A percentile compares a stretch with the other conserved stretches of the same genome.
These are phyloP conservation scores for Aspergillus homomorphus DNA, from an alignment of 495 filamentous ascomycete species.

Conservation along the genomic window DNA sequence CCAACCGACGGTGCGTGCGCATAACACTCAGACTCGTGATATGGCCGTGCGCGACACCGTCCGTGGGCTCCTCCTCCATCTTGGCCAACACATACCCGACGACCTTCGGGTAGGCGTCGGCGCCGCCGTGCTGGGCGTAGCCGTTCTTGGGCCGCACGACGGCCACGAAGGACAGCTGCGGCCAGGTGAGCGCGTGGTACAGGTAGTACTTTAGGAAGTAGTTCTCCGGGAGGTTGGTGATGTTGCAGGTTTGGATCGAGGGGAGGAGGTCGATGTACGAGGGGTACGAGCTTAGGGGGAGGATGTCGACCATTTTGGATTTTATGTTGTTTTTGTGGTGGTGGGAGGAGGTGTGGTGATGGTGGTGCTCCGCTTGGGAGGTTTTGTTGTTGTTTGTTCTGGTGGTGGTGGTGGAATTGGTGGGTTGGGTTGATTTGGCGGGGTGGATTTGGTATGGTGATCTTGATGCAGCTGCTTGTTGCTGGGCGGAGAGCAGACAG, in stretches of 20 bases:
- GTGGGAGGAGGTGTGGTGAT: neutral
- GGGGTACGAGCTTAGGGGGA: conserved; percentile 48
- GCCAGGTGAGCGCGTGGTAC: conserved; percentile 98
- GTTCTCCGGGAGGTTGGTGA: conserved; percentile 98
- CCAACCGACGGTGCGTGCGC: conserved; percentile 87
- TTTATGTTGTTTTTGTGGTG: neutral
- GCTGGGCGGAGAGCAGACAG: too few relatives aligned
- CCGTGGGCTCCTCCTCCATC: conserved; percentile 97
- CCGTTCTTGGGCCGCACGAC: conserved; percentile 78
- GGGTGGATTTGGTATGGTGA: too few relatives aligned
- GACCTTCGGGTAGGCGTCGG: conserved; percentile 76
- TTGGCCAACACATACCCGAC: conserved; percentile 99
- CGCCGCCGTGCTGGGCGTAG: conserved; percentile 29
- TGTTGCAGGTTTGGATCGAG: conserved; percentile 97
- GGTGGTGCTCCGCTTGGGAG: neutral
- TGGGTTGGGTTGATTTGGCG: too few relatives aligned
- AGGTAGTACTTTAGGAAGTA: conserved; percentile 99
- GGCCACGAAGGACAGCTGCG: conserved; percentile 92
- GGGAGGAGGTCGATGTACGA: conserved; percentile 63
- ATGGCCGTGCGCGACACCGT: conserved; percentile 91
- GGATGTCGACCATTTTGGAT: conserved; percentile 50
- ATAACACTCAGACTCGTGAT: conserved; percentile 95
- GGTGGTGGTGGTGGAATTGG: too few relatives aligned
- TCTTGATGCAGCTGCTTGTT: too few relatives aligned
- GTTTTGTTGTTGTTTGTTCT: too few relatives aligned